Evolutionary conservation across 768 basidiomycete genomes (phyloP).

Genomic region (Tulasnella sp.): DNA sequence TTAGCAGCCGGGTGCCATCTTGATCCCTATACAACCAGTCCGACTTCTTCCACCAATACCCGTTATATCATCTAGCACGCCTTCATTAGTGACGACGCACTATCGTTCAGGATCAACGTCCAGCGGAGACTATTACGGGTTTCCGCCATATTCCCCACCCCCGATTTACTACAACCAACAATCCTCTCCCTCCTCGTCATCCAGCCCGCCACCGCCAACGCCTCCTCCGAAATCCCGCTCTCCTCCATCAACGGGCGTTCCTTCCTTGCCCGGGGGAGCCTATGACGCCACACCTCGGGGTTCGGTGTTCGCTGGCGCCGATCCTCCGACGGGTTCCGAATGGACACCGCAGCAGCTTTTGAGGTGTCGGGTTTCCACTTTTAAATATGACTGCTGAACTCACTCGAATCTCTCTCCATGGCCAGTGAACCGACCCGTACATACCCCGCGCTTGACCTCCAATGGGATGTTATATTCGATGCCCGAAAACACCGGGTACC

Average conservation of each 20-base stretch:
- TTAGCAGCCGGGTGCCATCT: background rate
- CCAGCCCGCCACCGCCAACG: background rate
- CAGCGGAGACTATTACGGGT: background rate
- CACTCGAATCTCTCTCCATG: background rate
- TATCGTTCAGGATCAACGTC: background rate
- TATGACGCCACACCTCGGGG: background rate
- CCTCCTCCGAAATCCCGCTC: background rate
- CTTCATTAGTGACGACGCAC: background rate
- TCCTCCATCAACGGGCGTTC: background rate
- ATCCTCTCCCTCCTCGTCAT: background rate
- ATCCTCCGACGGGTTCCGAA: background rate
- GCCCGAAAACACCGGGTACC: constrained; percentile 1
- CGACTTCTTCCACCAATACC: background rate
- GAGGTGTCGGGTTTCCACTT: background rate
- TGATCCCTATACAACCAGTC: background rate
- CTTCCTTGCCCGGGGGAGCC: background rate
- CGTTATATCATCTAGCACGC: background rate
- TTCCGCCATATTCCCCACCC: background rate
- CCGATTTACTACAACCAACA: background rate
- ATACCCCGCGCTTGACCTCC: background rate
- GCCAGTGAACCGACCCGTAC: background rate
- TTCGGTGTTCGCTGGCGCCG: background rate
- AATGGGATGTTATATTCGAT: background rate
- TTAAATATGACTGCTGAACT: background rate
- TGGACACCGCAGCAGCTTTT: background rate